Base-by-base conservation (phyloP, 257 asterid species). In the Solanum infundibuliforme region DNA sequence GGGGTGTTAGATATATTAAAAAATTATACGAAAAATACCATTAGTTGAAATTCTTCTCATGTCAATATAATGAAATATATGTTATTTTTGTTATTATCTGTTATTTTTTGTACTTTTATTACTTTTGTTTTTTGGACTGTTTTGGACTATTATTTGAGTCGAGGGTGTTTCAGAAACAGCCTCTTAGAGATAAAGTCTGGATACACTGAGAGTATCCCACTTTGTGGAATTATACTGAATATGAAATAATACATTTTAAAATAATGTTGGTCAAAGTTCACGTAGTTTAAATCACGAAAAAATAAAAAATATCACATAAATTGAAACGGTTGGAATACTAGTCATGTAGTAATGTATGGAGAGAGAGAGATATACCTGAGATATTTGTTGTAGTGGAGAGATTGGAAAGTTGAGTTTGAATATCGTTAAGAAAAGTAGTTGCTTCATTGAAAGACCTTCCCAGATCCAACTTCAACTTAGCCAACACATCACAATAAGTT, bases 401-500 rank as follows among this genome's bases (percentile, higher is more conserved):
- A 89, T 90, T 85, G 83, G 46, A 46, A 16, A 90, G 90, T 43
- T 88, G 91, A 36, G 87, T 69, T 88, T 87, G 86, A 32, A 90
- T 85, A 23, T 88, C 36, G 66, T 83, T 85, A 58, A 90, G 89
- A 52, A 90, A 90, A 43, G 39, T 41, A 60, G 90, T 88, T 68
- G 91, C 89, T 87, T 90, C 92, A 35, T 79, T 62, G 43, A 66
- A 88, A 4, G 89, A 87, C 86, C 29, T 88, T 31, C 27, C 77
- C 48, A 90, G 89, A 84, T 90, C 91, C 39, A 84, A 85, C 60
- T 88, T 90, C 62, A 76, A 88, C 86, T 90, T 90, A 23, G 34
- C 41, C 74, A 90, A 77, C 79, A 84, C 84, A n/a, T 76, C 65
- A 41, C 87, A 90, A 41, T 90, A 90, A 18, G 66, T 90, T 87